A percentile compares a stretch with the other conserved stretches of the same genome.
Conservation (phyloP, 2,329 filamentous ascomycete genomes). For the Cercospora sp. region DNA sequence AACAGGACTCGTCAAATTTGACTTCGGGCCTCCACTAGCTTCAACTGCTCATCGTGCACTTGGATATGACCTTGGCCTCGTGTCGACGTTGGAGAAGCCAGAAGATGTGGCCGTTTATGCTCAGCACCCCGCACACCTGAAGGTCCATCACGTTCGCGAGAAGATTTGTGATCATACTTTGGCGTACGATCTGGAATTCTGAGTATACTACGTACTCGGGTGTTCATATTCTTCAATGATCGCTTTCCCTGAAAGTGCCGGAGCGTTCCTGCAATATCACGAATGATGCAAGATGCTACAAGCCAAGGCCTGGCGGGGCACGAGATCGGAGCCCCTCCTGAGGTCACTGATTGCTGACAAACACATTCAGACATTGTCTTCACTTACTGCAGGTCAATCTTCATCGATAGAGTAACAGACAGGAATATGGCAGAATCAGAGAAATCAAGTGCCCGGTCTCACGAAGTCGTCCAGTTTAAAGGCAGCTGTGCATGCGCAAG, state of each 20-base stretch:
- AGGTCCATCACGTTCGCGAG: constrained; percentile 34
- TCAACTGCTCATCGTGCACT: constrained; percentile 46
- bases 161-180: constrained; percentile 27
- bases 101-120: constrained; percentile 48
- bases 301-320: not conserved
- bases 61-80: constrained; percentile 49
- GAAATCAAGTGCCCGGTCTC: not conserved
- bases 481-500: constrained; percentile 31
- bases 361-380: not conserved
- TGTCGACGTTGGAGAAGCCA: constrained; percentile 48
- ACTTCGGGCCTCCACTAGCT: constrained; percentile 38
- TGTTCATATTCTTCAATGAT: not conserved
- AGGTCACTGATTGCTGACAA: constrained; percentile 1
- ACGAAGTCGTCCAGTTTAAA: constrained; percentile 16
- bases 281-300: not conserved
- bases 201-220: not conserved
- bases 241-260: not conserved
- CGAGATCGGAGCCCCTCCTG: not conserved
- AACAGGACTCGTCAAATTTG: constrained; percentile 24
- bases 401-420: not conserved
- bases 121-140: constrained; percentile 48
- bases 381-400: not conserved
- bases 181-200: constrained; percentile 30
- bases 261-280: not conserved
- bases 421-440: constrained; percentile 14